Base-by-base conservation (phyloP, 2,329 filamentous ascomycete genomes). In the Fusarium verticillioides region DNA sequence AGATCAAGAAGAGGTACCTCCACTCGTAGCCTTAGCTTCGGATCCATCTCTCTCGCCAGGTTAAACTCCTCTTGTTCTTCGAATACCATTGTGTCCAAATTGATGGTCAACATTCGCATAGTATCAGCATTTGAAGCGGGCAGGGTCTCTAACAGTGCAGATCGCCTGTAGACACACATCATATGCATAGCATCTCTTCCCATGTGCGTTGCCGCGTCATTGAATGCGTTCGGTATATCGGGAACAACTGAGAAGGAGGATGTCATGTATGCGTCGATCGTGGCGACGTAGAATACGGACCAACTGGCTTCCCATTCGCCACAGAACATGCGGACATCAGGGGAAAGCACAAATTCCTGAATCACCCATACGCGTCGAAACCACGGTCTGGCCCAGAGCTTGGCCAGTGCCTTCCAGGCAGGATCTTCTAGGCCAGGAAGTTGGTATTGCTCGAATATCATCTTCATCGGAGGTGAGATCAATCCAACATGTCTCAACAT, bases 371-470 rank as follows among this genome's bases (percentile, higher is more conserved):
- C 50, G 7, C 50, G 50, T 1, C 50, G 50, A 16, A 53, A 53
- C 50, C 50, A 53, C 6, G 34, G 23, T 4, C 50, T 53, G 1
- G 1, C 50, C 50, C 50, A 53, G 23, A 53, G 19, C 5, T 9
- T 53, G 13, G 13, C 34, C 9, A 53, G 1, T 2, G 50, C 34
- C 4, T 11, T 39, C 50, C 34, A 28, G 1, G 2, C 19, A 39
- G 23, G 34, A 37, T 53, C 0, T 2, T 53, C 19, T 7, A 2
- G 2, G 13, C 4, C 23, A 4, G 23, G 34, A 53, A 53, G 23
- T 6, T 5, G 0, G 0, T 1, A n/a, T n/a, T 0, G 0, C 13
- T 37, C 34, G 7, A 53, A 12, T 21, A 39, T 5, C 13, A 2
- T 0, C 7, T n/a, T 52, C 9, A 36, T 26, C 1, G 7, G 7